phyloP scores from a whole-genome alignment of 192 early-diverging fungal genomes.

The Mortierella claussenii region DNA sequence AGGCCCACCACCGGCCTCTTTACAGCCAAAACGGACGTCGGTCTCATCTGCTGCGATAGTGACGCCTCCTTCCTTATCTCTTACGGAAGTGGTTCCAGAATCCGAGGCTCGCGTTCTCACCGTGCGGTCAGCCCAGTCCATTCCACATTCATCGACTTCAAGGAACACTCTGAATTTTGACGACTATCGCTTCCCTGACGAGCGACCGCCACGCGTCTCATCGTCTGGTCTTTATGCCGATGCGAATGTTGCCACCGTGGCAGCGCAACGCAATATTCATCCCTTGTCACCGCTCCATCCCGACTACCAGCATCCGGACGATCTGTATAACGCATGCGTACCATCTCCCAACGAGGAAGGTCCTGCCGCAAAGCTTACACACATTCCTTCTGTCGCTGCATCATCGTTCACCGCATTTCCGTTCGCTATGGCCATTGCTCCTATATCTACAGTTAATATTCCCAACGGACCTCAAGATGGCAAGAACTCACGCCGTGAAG shows the following conservation, averaged over 20 bases:
- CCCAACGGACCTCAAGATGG: slow-evolving; percentile 16
- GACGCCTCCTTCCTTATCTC: not conserved
- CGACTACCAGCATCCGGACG: slow-evolving; percentile 43
- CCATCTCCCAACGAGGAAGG: slow-evolving; percentile 29
- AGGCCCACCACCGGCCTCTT: slow-evolving; percentile 21
- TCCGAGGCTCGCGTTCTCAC: no score
- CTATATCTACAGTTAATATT: not conserved
- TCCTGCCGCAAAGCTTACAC: not conserved
- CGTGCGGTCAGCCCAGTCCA: no score
- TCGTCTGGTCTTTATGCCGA: not conserved
- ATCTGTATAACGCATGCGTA: slow-evolving; percentile 17
- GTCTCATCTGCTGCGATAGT: not conserved
- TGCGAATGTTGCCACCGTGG: not conserved
- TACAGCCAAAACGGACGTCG: not conserved
- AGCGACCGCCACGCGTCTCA: not conserved
- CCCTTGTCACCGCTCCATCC: slow-evolving; percentile 44
- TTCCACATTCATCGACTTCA: no score
- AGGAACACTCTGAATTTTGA: slow-evolving; percentile 5
- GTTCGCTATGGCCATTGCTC: not conserved
- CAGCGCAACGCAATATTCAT: slow-evolving; percentile 23
- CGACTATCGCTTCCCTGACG: slow-evolving; percentile 42
- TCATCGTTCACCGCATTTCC: no score
- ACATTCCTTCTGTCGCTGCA: no score
- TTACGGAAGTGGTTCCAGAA: no score
- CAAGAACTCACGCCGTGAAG: slow-evolving; percentile 17